These are phyloP conservation scores for Azolla pinnata DNA, from an alignment of 75 land plant species.

Conservation along the genomic window DNA sequence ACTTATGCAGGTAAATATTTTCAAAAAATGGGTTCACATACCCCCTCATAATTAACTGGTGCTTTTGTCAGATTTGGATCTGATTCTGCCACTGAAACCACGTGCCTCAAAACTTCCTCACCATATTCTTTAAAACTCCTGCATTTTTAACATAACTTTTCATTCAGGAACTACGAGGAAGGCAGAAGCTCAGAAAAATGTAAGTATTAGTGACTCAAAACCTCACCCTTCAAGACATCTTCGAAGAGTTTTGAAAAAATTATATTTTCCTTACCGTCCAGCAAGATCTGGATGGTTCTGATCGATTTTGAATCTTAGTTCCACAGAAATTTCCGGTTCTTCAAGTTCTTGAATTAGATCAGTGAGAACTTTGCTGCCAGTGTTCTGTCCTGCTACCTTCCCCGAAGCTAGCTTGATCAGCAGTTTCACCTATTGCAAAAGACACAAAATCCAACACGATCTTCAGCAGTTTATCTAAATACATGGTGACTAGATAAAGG, in stretches of 20 bases:
- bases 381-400: conserved; percentile 44
- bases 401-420: conserved; percentile 91
- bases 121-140: conserved; percentile 92
- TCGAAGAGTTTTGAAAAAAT: conserved; percentile 5
- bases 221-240: too few relatives aligned
- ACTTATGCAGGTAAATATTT: not conserved
- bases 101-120: conserved; percentile 68
- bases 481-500: not conserved
- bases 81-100: conserved; percentile 43
- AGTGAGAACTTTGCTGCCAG: conserved; percentile 81
- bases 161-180: not conserved
- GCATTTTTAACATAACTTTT: conserved; percentile 6
- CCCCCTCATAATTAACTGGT: conserved; percentile 87
- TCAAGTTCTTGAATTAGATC: conserved; percentile 71
- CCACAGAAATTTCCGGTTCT: conserved; percentile 71
- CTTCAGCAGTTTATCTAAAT: not conserved
- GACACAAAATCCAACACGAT: not conserved
- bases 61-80: conserved; percentile 74
- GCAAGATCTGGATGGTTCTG: conserved; percentile 65
- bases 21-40: conserved; percentile 22
- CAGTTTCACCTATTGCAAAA: conserved; percentile 66
- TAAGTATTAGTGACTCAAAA: too few relatives aligned
- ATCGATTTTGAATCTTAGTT: conserved; percentile 86
- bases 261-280: conserved; percentile 49
- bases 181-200: too few relatives aligned